These are phyloP conservation scores for Fusarium pseudoanthophilum DNA, from an alignment of 2,329 filamentous ascomycete species.

Conservation along the genomic window DNA sequence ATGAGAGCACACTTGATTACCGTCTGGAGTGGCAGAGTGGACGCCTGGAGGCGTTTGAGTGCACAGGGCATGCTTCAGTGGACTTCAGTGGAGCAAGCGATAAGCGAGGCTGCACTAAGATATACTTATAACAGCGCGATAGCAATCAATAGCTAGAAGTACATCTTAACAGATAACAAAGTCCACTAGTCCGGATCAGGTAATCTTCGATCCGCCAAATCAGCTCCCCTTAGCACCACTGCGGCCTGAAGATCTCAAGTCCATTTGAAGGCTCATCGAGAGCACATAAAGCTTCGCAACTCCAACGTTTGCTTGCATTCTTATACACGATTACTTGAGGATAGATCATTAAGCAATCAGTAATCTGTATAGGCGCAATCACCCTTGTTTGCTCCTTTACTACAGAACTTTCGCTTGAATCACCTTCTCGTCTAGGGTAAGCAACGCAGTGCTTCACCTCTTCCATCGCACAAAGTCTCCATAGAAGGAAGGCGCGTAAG, in stretches of 20 bases:
- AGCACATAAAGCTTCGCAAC: too few relatives aligned
- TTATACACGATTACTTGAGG: rapidly evolving
- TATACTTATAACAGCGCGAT: rapidly evolving
- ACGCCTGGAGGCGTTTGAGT: not conserved
- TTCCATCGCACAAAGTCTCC: not conserved
- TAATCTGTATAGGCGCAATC: too few relatives aligned
- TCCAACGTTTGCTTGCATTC: not conserved
- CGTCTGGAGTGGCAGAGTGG: too few relatives aligned
- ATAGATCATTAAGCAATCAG: rapidly evolving
- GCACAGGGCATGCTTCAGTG: not conserved
- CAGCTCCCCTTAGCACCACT: rapidly evolving
- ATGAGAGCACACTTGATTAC: not conserved
- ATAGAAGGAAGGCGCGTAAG: not conserved
- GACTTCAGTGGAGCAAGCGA: not conserved
- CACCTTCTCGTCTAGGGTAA: not conserved
- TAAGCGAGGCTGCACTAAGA: not conserved
- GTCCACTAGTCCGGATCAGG: rapidly evolving
- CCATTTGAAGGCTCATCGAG: rapidly evolving
- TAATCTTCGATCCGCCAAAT: rapidly evolving
- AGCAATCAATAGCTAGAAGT: rapidly evolving
- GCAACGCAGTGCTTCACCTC: not conserved
- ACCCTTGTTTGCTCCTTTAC: rapidly evolving
- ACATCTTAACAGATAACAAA: not conserved
- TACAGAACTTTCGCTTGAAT: too few relatives aligned
- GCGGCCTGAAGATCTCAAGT: rapidly evolving